Evolutionary conservation across 345 rosid genomes (phyloP), one percentile per base, ranked within the genome.

Genomic region (Eucalyptus tenuipes): DNA sequence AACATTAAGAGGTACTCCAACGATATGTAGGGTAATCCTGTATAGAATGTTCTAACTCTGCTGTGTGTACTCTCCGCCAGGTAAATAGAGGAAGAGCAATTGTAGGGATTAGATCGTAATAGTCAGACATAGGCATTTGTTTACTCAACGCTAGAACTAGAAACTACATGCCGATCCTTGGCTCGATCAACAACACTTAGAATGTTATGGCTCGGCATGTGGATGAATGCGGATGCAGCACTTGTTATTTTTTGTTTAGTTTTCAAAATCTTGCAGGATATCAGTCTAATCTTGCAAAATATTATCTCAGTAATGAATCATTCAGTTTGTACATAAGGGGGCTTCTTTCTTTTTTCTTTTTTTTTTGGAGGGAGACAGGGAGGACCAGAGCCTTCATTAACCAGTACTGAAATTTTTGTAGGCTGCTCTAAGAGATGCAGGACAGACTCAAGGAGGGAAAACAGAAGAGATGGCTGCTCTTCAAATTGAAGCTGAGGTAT

Each of bases 401-500:
- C 87, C 68, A 53, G 44, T 88, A 87, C 61, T 61, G 57, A 68
- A 87, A 85, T 90, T 88, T 90, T 88, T 86, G 44, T 93, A 97
- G 99, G 97, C 98, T 94, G 97, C 98, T 90, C 85, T 93, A 88
- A 93, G 89, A 91, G 91, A 89, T 50, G 97, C 94, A 49, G 91
- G 94, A 91, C 95, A 94, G 90, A 91, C 88, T 89, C 93, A 88
- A 88, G 94, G 94, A 85, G 92, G 92, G 84, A 93, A 80, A 90
- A 90, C 90, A 20, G 95, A 90, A 89, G 93, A 93, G 75, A 90
- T 96, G 82, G 89, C 94, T 33, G 91, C 94, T 89, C 97, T 96
- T 89, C 93, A 82, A 87, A 90, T 93, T 53, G 98, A 97, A 90
- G 96, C 95, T 87, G 96, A 97, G 99, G 99, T 97, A 93, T 82